Percentiles rank a stretch among this genome's conserved stretches.
phyloP scores from a whole-genome alignment of 2,329 filamentous ascomycete species.

The Karstenula rhodostoma region DNA sequence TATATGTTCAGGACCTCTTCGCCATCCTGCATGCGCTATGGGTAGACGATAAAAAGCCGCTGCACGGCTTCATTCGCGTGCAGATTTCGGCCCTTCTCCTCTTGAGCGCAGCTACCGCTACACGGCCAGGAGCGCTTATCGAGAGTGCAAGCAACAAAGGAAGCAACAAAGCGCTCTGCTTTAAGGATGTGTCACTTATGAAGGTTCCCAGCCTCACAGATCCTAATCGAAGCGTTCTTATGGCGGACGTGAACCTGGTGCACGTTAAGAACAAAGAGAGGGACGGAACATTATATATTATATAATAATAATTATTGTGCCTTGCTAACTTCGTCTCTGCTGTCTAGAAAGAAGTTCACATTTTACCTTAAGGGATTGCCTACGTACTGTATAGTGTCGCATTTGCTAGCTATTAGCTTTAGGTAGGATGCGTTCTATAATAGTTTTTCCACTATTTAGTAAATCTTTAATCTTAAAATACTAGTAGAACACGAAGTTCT shows the following conservation, averaged over 20 bases:
- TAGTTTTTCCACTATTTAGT: constrained; percentile 23
- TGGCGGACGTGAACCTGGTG: constrained; percentile 29
- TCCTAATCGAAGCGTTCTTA: constrained; percentile 22
- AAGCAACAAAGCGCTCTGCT: constrained; percentile 20
- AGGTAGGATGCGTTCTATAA: constrained; percentile 20
- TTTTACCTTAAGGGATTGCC: constrained; percentile 25
- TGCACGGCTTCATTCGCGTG: constrained; percentile 28
- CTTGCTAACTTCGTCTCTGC: background rate
- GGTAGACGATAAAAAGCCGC: constrained; percentile 27
- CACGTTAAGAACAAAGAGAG: constrained; percentile 32
- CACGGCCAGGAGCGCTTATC: constrained; percentile 25
- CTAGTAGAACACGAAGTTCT: constrained; percentile 23
- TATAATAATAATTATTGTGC: background rate
- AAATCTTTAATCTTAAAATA: constrained; percentile 31
- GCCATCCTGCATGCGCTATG: constrained; percentile 29
- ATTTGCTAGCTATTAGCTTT: constrained; percentile 25
- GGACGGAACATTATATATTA: constrained; percentile 25
- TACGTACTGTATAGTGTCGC: constrained; percentile 28
- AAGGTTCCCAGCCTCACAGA: constrained; percentile 26
- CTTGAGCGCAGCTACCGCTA: constrained; percentile 30
- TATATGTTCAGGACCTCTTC: constrained; percentile 33
- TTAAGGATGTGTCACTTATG: constrained; percentile 29
- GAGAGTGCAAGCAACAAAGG: constrained; percentile 10
- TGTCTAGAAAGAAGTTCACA: constrained; percentile 15
- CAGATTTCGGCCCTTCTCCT: constrained; percentile 31